Evolutionary conservation across 1,139 yeast species (phyloP).

Genomic region (Scheffersomyces segobiensis): DNA sequence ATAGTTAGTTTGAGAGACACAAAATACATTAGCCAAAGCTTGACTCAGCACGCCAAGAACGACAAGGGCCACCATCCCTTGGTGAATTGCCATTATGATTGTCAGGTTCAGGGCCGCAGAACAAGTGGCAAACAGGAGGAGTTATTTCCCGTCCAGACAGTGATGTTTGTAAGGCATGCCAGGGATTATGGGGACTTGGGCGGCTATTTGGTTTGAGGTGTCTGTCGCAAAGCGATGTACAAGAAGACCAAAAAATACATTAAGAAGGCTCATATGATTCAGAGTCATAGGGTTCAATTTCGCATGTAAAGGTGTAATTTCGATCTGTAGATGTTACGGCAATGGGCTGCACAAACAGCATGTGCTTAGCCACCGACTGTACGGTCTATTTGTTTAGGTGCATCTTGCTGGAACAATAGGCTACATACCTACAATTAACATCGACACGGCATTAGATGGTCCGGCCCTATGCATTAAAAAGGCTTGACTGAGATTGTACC

Average conservation of each 20-base stretch:
- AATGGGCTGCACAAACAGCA: not conserved
- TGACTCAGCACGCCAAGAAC: not conserved
- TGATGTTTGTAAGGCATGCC: not conserved
- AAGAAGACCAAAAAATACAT: not conserved
- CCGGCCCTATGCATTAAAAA: not conserved
- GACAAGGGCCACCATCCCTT: not conserved
- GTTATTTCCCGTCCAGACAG: not conserved
- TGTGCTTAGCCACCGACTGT: not conserved
- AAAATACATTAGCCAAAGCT: not conserved
- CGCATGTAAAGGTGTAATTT: not conserved
- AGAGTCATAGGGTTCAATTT: not conserved
- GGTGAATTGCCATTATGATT: not conserved
- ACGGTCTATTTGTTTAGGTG: not conserved
- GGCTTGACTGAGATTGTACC: not conserved
- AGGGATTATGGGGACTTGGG: too few species aligned
- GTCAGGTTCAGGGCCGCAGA: not conserved
- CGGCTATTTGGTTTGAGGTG: too few species aligned
- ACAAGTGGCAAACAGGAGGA: not conserved
- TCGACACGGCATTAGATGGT: not conserved
- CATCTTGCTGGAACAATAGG: not conserved
- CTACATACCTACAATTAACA: not conserved
- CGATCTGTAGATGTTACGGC: not conserved
- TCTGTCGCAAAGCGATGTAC: too few species aligned
- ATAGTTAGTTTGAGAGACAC: not conserved
- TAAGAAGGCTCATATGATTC: not conserved